Base-by-base conservation (phyloP, 768 basidiomycete species). In the Obba rivulosa region DNA sequence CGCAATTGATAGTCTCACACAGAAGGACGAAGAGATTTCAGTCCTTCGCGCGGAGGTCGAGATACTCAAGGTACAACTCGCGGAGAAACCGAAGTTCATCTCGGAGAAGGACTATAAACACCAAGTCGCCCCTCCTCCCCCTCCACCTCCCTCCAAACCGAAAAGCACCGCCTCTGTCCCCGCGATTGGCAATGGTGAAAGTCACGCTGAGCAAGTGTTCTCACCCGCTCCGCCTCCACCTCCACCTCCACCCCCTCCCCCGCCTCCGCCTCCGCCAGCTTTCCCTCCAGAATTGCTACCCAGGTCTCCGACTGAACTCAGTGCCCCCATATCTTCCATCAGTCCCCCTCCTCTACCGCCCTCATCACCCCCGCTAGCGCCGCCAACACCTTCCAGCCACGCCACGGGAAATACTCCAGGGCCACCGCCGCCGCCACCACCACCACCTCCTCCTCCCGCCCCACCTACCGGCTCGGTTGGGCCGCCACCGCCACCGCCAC, bases 31-130 rank as follows among this genome's bases (percentile, higher is more conserved):
- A 16, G 78, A 83, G 56, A 82, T 90, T 34, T 59, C 61, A 3
- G 52, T 65, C 9, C 72, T 94, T 21, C 70, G 65, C 51, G 59
- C 62, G 11, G 72, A 85, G 56, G 66, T 85, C 5, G 62, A 67
- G 17, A 69, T 72, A 3, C 69, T 83, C 41, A 79, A 79, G 56
- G 66, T 69, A 14, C 73, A 79, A 43, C 58, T 83, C 25, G 65
- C 71, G 39, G 71, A 71, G 4, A 79, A 73, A 52, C 78, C 79
- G 3, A 66, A 66, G 49, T 66, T 60, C 50, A 74, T 72, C 58
- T 79, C 76, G 2, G 87, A 89, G 64, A 78, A 80, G 57, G 82
- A 83, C 54, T 88, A 83, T 67, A 89, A 91, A 61, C 70, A 72
- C 2, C 76, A 76, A 43, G 78, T 80, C 28, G 66, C 81, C 0